Conservation (phyloP, 2,329 filamentous ascomycete species). For the Sarocladiaceae sp. region DNA sequence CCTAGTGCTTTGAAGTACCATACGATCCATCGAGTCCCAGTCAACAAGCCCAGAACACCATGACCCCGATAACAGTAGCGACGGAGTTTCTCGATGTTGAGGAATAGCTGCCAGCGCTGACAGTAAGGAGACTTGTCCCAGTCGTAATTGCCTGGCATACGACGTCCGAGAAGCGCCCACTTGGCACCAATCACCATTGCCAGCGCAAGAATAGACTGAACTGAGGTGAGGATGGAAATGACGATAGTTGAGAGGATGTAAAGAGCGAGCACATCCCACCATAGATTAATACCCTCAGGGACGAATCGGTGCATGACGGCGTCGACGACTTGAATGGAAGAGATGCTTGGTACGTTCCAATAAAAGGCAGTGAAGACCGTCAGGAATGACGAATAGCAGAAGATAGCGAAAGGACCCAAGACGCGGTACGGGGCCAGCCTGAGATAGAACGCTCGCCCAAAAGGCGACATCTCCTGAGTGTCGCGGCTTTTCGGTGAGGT, state of each 20-base stretch:
- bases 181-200: slow-evolving; percentile 41
- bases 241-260: slow-evolving; percentile 35
- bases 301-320: slow-evolving; percentile 22
- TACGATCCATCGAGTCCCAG: slow-evolving; percentile 47
- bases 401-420: slow-evolving; percentile 41
- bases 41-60: slow-evolving; percentile 48
- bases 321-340: slow-evolving; percentile 42
- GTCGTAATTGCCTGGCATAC: slow-evolving; percentile 48
- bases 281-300: slow-evolving; percentile 17
- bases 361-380: slow-evolving; percentile 42
- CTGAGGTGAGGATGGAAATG: slow-evolving; percentile 37
- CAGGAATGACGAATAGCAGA: slow-evolving; percentile 43
- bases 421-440: slow-evolving; percentile 46
- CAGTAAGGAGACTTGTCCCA: slow-evolving; percentile 55
- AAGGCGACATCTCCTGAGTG: slow-evolving; percentile 33
- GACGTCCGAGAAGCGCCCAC: slow-evolving; percentile 47
- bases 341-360: slow-evolving; percentile 47
- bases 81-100: slow-evolving; percentile 46
- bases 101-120: slow-evolving; percentile 53
- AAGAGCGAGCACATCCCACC: slow-evolving; percentile 31
- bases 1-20: slow-evolving; percentile 51
- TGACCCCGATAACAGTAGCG: slow-evolving; percentile 44
- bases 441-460: slow-evolving; percentile 53
- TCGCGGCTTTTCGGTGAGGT: not conserved
- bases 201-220: slow-evolving; percentile 39